phyloP scores from a whole-genome alignment of 2,329 filamentous ascomycete genomes.

The Alternaria solani region DNA sequence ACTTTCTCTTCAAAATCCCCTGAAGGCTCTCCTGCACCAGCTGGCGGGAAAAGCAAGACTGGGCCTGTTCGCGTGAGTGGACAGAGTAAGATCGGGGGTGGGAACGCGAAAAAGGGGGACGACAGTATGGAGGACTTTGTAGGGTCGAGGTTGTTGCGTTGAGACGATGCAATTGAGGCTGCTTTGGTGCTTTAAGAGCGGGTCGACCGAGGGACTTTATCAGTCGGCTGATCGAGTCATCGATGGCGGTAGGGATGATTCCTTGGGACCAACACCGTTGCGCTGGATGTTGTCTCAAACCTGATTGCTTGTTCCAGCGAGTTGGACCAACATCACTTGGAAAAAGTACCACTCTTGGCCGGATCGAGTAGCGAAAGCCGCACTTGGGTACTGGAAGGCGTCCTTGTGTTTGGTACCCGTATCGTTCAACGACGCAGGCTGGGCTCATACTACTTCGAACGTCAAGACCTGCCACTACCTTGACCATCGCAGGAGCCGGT shows the following conservation, averaged over 20 bases:
- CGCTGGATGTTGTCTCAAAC: conserved; percentile 15
- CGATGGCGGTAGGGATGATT: conserved; percentile 35
- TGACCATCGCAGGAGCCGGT: background rate
- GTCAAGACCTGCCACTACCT: too few species aligned
- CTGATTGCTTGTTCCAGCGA: too few species aligned
- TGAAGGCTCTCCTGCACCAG: conserved; percentile 43
- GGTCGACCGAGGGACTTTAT: too few species aligned
- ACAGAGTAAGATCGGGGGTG: conserved; percentile 14
- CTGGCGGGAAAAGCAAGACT: conserved; percentile 15
- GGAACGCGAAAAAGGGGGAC: conserved; percentile 30
- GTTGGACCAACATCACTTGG: too few species aligned
- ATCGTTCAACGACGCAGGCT: too few species aligned
- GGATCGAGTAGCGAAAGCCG: background rate
- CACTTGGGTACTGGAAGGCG: too few species aligned
- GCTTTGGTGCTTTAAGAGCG: too few species aligned
- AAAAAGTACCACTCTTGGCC: background rate
- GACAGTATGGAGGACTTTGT: conserved; percentile 48
- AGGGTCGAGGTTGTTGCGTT: conserved; percentile 38
- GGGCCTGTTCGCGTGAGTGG: conserved; percentile 27
- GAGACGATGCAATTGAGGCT: background rate
- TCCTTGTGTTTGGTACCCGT: too few species aligned
- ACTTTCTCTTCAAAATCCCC: conserved; percentile 10
- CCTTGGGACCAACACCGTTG: conserved; percentile 38
- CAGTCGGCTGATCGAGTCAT: too few species aligned
- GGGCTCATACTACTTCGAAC: too few species aligned